These are phyloP conservation scores for Psilocybe tampanensis DNA, from an alignment of 768 basidiomycete species.

Conservation along the genomic window DNA sequence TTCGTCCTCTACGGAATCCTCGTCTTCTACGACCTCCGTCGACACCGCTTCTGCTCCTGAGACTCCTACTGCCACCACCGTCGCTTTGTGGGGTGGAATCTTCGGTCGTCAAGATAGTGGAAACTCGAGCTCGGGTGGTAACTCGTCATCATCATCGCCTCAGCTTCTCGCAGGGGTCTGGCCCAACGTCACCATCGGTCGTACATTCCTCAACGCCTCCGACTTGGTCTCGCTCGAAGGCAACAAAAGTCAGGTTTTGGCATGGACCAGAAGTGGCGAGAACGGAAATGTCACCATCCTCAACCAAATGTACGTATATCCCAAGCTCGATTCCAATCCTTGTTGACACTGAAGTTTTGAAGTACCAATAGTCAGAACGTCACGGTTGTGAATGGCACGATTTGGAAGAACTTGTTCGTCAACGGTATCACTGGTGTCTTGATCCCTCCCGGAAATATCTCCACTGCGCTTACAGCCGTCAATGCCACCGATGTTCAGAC, in stretches of 20 bases:
- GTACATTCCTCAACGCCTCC: conserved; percentile 59
- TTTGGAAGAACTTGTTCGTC: conserved; percentile 42
- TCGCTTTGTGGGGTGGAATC: conserved; percentile 13
- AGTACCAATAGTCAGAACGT: conserved; percentile 23
- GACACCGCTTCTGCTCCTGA: not conserved
- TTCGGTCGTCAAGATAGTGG: conserved; percentile 7
- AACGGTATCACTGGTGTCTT: conserved; percentile 55
- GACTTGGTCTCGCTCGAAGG: conserved; percentile 57
- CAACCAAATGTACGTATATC: conserved; percentile 47
- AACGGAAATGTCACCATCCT: conserved; percentile 39
- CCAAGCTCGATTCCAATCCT: conserved; percentile 2
- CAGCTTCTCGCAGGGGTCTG: conserved; percentile 39
- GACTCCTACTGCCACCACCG: conserved; percentile 7
- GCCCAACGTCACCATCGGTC: conserved; percentile 64
- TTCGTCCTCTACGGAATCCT: conserved; percentile 1
- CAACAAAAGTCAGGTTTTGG: conserved; percentile 57
- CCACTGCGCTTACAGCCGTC: conserved; percentile 40
- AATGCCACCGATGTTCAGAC: conserved; percentile 44
- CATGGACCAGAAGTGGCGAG: conserved; percentile 24
- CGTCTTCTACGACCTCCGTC: not conserved
- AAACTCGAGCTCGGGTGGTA: conserved; percentile 6
- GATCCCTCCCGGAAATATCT: conserved; percentile 50
- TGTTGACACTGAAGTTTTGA: conserved; percentile 1
- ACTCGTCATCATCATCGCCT: conserved; percentile 1
- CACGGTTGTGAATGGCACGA: conserved; percentile 40